Evolutionary conservation across 306 rosid genomes (phyloP).

Genomic region (Rosa lucieae): DNA sequence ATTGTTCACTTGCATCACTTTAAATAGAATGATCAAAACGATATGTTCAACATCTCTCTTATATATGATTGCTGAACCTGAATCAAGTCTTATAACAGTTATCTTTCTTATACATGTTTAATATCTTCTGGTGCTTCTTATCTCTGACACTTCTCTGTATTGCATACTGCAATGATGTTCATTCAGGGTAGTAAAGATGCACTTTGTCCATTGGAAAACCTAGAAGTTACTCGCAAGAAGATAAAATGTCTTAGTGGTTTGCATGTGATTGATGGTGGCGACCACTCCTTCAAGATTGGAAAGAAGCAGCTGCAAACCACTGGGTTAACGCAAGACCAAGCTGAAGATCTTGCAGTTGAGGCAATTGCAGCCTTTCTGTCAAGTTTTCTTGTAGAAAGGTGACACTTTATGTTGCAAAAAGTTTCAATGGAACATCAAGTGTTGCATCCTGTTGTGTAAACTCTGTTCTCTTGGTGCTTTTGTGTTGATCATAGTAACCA

Average conservation of each 20-base stretch:
- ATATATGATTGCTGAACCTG: neutral
- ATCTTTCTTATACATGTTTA: neutral
- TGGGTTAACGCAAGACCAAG: slow-evolving; percentile 58
- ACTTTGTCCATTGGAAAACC: slow-evolving; percentile 71
- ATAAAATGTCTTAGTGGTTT: slow-evolving; percentile 58
- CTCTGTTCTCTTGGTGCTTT: slow-evolving; percentile 11
- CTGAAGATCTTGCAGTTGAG: slow-evolving; percentile 61
- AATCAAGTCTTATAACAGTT: neutral
- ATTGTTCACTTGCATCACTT: neutral
- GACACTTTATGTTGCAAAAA: slow-evolving; percentile 1
- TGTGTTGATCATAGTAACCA: neutral
- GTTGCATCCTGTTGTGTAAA: slow-evolving; percentile 23
- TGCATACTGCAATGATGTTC: slow-evolving; percentile 15
- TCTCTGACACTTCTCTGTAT: slow-evolving; percentile 16
- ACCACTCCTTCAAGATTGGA: slow-evolving; percentile 86
- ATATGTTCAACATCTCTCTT: slow-evolving; percentile 18
- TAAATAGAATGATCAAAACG: neutral
- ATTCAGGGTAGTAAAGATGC: slow-evolving; percentile 78
- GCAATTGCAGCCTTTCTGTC: slow-evolving; percentile 59
- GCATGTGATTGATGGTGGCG: slow-evolving; percentile 85
- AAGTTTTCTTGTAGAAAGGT: slow-evolving; percentile 39
- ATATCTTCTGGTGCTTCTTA: neutral
- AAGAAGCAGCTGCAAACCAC: slow-evolving; percentile 77
- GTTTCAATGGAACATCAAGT: slow-evolving; percentile 20
- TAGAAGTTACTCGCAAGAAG: slow-evolving; percentile 67